Evolutionary conservation across 2,329 filamentous ascomycete genomes (phyloP).

Genomic region (Orbilia blumenaviensis): DNA sequence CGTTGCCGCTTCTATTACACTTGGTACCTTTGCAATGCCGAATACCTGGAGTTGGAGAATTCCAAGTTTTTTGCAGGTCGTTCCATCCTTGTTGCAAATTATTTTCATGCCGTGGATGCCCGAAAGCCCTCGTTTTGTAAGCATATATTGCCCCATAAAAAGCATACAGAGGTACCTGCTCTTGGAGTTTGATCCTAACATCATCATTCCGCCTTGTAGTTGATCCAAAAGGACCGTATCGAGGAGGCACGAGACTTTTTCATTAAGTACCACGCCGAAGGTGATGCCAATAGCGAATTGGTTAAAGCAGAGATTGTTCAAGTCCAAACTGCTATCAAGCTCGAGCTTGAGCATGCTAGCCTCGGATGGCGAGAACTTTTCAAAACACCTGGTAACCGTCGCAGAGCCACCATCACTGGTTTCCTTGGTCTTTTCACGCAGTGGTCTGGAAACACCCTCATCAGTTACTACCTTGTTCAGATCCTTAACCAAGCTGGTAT

Average conservation of each 20-base stretch:
- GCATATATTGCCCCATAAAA: background rate
- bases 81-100: constrained; percentile 57
- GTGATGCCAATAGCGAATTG: constrained; percentile 65
- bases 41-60: constrained; percentile 62
- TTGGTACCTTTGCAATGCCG: constrained; percentile 64
- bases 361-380: constrained; percentile 63
- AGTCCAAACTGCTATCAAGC: constrained; percentile 68
- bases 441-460: constrained; percentile 65
- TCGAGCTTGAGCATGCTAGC: constrained; percentile 67
- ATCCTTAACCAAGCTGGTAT: constrained; percentile 65
- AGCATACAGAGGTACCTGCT: too few species aligned
- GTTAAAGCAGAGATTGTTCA: constrained; percentile 70
- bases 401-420: constrained; percentile 64
- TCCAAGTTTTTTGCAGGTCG: constrained; percentile 64
- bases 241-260: constrained; percentile 59
- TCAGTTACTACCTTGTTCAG: constrained; percentile 65
- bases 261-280: constrained; percentile 64
- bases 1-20: constrained; percentile 64
- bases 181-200: too few species aligned
- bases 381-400: constrained; percentile 62
- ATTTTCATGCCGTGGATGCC: constrained; percentile 57
- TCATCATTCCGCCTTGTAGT: constrained; percentile 51
- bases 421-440: constrained; percentile 68
- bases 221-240: constrained; percentile 56
- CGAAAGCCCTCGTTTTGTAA: constrained; percentile 45